Evolutionary conservation across 2,329 filamentous ascomycete species (phyloP).

Genomic region (Colletotrichum sp.): DNA sequence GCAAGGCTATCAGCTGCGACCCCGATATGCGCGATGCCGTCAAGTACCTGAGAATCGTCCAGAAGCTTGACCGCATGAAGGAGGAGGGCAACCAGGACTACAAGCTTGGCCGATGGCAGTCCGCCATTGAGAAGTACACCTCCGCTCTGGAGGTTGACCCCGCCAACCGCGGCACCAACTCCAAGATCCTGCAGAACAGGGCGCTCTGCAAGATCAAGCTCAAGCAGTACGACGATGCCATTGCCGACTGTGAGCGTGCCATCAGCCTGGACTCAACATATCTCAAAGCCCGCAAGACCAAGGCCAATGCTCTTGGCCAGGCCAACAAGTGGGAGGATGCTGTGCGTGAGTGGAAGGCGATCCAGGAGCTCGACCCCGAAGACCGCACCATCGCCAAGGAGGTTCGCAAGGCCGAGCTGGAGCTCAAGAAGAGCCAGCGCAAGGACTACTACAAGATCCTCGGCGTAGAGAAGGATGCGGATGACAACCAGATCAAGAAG

Average conservation of each 20-base stretch:
- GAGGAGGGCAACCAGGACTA: conserved; percentile 91
- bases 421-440: conserved; percentile 95
- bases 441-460: conserved; percentile 99
- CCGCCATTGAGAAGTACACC: conserved; percentile 85
- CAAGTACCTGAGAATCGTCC: conserved; percentile 86
- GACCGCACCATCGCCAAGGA: conserved; percentile 85
- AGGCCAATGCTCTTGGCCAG: conserved; percentile 86
- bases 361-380: conserved; percentile 81
- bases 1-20: conserved; percentile 87
- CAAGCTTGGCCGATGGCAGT: conserved; percentile 81
- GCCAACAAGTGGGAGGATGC: conserved; percentile 92
- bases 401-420: conserved; percentile 86
- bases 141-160: conserved; percentile 86
- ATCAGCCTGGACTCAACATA: conserved; percentile 84
- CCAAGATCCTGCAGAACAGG: conserved; percentile 93
- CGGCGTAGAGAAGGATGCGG: conserved; percentile 83
- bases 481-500: conserved; percentile 89
- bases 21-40: conserved; percentile 90
- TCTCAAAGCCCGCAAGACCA: conserved; percentile 89
- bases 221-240: conserved; percentile 82
- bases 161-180: conserved; percentile 87
- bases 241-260: conserved; percentile 85
- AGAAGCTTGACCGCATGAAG: conserved; percentile 92
- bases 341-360: conserved; percentile 84
- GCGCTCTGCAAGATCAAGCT: conserved; percentile 84